Percentiles rank a stretch among this genome's conserved stretches.
phyloP scores from a whole-genome alignment of 345 rosid species.

The Zanthoxylum bungeanum region DNA sequence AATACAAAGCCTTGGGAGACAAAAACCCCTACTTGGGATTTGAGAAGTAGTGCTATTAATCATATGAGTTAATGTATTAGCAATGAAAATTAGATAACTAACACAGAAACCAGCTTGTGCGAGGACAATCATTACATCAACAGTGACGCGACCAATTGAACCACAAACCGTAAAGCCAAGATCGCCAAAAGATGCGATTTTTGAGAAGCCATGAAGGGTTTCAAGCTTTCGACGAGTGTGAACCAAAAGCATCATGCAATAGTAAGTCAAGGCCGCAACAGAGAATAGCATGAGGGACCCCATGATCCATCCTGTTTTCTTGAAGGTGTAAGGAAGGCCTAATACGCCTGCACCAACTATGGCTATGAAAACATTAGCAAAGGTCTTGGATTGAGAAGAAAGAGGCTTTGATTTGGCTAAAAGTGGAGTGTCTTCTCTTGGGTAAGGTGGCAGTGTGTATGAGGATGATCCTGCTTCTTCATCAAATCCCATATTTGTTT shows the following conservation, averaged over 20 bases:
- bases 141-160: constrained; percentile 43
- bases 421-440: constrained; percentile 43
- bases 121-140: constrained; percentile 62
- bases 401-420: constrained; percentile 28
- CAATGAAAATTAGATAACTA: constrained; percentile 60
- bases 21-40: constrained; percentile 46
- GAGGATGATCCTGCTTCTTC: constrained; percentile 41
- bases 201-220: constrained; percentile 40
- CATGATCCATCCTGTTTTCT: constrained; percentile 70
- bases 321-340: constrained; percentile 73
- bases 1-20: constrained; percentile 47
- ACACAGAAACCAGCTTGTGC: constrained; percentile 74
- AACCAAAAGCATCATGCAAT: constrained; percentile 76
- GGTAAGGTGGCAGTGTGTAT: constrained; percentile 23
- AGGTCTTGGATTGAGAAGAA: constrained; percentile 59
- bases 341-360: constrained; percentile 76
- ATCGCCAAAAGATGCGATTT: constrained; percentile 65
- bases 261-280: constrained; percentile 50
- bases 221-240: constrained; percentile 67
- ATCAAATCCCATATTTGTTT: constrained; percentile 20
- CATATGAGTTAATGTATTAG: constrained; percentile 53
- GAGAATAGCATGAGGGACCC: constrained; percentile 58
- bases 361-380: constrained; percentile 72
- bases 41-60: constrained; percentile 16
- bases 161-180: constrained; percentile 60